Conservation (phyloP, 2,329 filamentous ascomycete genomes). For the Penicillium sp. region DNA sequence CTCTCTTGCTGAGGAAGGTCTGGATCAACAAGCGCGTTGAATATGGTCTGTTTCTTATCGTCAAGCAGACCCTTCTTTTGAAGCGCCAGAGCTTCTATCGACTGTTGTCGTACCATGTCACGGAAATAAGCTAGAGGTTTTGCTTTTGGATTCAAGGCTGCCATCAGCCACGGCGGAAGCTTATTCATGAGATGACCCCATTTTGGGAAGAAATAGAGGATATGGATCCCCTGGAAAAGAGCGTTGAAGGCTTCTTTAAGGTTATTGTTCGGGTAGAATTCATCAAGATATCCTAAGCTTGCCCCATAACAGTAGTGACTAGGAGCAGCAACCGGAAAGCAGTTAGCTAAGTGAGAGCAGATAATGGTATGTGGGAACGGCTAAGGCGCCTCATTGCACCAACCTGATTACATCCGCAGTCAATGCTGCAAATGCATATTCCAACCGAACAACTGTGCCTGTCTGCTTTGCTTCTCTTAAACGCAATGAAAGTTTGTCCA, state of each 20-base stretch:
- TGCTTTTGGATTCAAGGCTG: neutral
- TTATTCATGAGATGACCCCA: neutral
- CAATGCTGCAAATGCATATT: conserved; percentile 25
- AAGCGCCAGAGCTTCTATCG: neutral
- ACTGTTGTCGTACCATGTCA: neutral
- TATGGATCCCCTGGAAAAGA: conserved; percentile 5
- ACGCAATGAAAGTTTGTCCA: conserved; percentile 15
- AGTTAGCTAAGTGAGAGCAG: no score
- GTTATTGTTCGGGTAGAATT: conserved; percentile 28
- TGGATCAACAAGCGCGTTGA: neutral
- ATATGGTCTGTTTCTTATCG: neutral
- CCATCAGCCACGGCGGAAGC: neutral
- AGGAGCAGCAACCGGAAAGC: no score
- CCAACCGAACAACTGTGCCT: conserved; percentile 19
- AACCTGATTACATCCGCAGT: conserved; percentile 35
- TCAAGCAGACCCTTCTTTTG: neutral
- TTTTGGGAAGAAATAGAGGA: neutral
- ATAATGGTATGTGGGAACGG: no score
- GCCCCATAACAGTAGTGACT: conserved; percentile 25
- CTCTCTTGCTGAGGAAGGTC: neutral
- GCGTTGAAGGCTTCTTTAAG: conserved; percentile 21
- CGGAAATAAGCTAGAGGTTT: no score
- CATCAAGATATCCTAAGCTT: conserved; percentile 30
- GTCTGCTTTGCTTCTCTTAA: conserved; percentile 8
- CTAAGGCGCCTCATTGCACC: no score